Evolutionary conservation across 73 alveolate genomes (phyloP), one percentile per base, ranked within the genome.

Genomic region (Paramecium sexaurelia): DNA sequence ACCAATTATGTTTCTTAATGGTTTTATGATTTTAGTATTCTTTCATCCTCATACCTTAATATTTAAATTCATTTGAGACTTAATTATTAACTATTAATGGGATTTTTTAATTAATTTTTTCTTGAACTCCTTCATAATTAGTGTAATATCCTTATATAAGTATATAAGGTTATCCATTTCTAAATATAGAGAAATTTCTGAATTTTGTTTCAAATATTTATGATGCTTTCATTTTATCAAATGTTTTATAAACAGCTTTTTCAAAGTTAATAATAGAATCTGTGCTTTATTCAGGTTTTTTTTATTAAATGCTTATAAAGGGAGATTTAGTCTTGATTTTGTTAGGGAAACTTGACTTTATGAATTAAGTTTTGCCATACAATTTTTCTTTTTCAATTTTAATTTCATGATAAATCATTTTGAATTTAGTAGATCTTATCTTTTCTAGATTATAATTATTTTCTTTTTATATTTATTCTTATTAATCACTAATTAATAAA

Each of bases 1-100:
- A 39, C 75, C 73, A 39, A 78, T 78, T 78, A 78, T 78, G 90
- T 43, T 78, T 78, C 1, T 13, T 19, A 11, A 78, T 78, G 0
- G 41, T 45, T 26, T 32, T 61, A 11, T 61, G 47, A 24, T 61
- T 61, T 61, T 61, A 61, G 26, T 61, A 61, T 29, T 61, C 83
- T 27, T 61, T 61, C 83, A 61, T 61, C 26, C 83, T 61, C 83
- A 61, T 61, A 6, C 83, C 13, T 3, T 61, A 27, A 61, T 29
- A 61, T 32, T 61, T 61, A 11, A 61, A 41, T 41, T 24, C 41
- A 7, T 24, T 78, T 0, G 43, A 41, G 15, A 78, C 75, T 20
- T 26, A 24, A 17, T 40, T 6, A 43, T 20, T 9, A 41, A 11
- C 4, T 24, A 78, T 24, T 37, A 40, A 41, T 22, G 35, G 36